These are phyloP conservation scores for Hysterium pulicare DNA, from an alignment of 2,329 filamentous ascomycete genomes.

Conservation along the genomic window DNA sequence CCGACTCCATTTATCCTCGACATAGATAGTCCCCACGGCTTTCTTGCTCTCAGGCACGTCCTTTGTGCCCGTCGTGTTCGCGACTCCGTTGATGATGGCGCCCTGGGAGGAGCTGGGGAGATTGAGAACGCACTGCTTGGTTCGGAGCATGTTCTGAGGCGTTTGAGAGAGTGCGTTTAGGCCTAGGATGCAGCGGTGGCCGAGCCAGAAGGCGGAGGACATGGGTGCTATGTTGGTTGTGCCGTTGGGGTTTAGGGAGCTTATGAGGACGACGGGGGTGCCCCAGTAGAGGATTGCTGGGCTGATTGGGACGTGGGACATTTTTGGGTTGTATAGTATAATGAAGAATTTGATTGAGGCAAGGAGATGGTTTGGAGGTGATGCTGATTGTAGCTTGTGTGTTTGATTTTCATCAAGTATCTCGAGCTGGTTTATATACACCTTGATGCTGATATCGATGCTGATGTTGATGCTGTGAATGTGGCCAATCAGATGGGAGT, in stretches of 20 bases:
- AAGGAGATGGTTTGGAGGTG: too few species aligned
- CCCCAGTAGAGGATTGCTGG: conserved; percentile 44
- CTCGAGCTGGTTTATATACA: too few species aligned
- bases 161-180: conserved; percentile 36
- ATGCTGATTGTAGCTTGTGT: too few species aligned
- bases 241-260: conserved; percentile 41
- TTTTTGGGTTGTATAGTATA: background rate
- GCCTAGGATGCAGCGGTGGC: conserved; percentile 43
- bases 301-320: background rate
- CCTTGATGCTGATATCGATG: too few species aligned
- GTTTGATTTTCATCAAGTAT: too few species aligned
- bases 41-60: conserved; percentile 25
- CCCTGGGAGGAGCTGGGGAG: conserved; percentile 37
- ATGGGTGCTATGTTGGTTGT: conserved; percentile 43
- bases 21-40: conserved; percentile 32
- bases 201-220: conserved; percentile 47
- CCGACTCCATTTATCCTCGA: conserved; percentile 40
- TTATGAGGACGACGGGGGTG: conserved; percentile 41
- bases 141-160: conserved; percentile 40
- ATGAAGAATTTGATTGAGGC: too few species aligned
- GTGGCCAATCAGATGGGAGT: too few species aligned
- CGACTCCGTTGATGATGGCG: conserved; percentile 36
- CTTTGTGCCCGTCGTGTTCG: conserved; percentile 37
- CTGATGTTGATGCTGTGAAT: too few species aligned
- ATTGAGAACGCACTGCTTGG: conserved; percentile 44